Evolutionary conservation across 257 asterid genomes (phyloP).

Genomic region (Anisodus acutangulus): DNA sequence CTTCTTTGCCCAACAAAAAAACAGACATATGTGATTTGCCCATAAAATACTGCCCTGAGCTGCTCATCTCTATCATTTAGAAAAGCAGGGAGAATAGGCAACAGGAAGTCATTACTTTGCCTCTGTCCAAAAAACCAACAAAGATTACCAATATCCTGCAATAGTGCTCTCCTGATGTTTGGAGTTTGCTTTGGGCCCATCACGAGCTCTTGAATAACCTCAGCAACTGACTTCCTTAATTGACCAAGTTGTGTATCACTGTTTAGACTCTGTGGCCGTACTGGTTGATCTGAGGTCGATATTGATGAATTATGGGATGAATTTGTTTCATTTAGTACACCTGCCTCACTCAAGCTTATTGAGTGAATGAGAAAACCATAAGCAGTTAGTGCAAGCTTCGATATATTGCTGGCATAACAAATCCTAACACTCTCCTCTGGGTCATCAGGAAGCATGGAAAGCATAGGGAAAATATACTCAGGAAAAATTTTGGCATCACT

Average conservation of each 20-base stretch:
- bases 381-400: conserved; percentile 93
- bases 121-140: conserved; percentile 99
- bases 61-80: conserved; percentile 97
- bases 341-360: conserved; percentile 94
- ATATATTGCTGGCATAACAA: conserved; percentile 93
- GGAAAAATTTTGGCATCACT: conserved; percentile 99
- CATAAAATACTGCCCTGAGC: conserved; percentile 96
- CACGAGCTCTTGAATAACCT: conserved; percentile 97
- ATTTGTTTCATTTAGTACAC: conserved; percentile 85
- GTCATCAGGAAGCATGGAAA: conserved; percentile 76
- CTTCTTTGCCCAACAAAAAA: conserved; percentile 95
- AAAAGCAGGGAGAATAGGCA: conserved; percentile 98
- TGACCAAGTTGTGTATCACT: conserved; percentile 86
- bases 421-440: conserved; percentile 99
- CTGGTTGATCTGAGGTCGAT: conserved; percentile 50
- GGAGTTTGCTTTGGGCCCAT: conserved; percentile 99
- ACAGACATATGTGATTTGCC: conserved; percentile 81
- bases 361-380: conserved; percentile 97
- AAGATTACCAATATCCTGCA: conserved; percentile 94
- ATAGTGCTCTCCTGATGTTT: conserved; percentile 95
- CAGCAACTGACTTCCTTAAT: conserved; percentile 90
- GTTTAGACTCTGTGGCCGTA: conserved; percentile 53
- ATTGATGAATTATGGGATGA: conserved; percentile 58
- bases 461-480: conserved; percentile 97
- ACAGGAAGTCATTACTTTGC: conserved; percentile 95